Evolutionary conservation across 2,329 filamentous ascomycete genomes (phyloP).

Genomic region (Colletotrichum karsti): DNA sequence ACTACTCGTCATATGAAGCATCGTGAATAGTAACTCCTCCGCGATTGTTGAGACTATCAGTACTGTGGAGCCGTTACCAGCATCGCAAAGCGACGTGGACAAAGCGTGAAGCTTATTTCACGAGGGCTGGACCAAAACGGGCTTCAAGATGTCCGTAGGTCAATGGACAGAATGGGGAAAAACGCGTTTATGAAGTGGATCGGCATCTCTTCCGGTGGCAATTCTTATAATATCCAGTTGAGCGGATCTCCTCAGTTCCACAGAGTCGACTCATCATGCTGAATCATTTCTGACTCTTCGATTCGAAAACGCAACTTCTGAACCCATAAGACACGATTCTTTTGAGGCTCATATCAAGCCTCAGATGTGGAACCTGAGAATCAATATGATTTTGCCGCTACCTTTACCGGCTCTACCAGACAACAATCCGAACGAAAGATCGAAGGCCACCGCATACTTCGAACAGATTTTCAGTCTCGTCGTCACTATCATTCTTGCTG

Average conservation of each 20-base stretch:
- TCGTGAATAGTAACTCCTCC: too few relatives aligned
- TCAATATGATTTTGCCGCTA: neutral
- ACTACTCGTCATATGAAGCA: neutral
- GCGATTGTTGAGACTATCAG: too few relatives aligned
- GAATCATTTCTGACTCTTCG: too few relatives aligned
- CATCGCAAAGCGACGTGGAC: neutral
- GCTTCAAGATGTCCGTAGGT: neutral
- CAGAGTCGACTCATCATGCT: too few relatives aligned
- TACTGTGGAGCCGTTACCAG: neutral
- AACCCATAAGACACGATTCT: too few relatives aligned
- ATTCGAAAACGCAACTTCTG: too few relatives aligned
- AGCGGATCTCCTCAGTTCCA: too few relatives aligned
- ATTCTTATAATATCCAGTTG: too few relatives aligned
- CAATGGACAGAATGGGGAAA: neutral
- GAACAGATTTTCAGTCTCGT: constrained; percentile 6
- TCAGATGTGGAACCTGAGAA: too few relatives aligned
- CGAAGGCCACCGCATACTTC: neutral
- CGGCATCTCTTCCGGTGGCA: too few relatives aligned
- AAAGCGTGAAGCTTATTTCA: neutral
- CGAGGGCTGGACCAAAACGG: neutral
- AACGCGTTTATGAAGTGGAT: too few relatives aligned
- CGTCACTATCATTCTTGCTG: neutral
- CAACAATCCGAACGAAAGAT: neutral
- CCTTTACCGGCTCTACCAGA: neutral
- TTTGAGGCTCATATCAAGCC: too few relatives aligned